Evolutionary conservation across 371 early-diverging fungal genomes (phyloP).

Genomic region (Actinomortierella wolfii): DNA sequence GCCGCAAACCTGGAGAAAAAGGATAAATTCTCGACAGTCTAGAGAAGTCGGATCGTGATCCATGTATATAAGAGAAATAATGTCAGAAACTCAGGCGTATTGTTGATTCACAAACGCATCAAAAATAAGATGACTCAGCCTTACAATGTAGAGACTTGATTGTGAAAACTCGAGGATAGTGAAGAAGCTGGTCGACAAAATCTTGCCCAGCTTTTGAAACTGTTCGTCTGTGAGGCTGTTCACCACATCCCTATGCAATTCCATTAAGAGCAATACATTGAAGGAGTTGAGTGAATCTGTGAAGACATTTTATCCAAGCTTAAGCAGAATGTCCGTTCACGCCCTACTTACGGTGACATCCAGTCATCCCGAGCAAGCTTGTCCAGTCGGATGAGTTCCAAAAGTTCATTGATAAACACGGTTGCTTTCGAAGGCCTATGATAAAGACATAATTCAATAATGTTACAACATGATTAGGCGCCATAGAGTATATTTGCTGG

Average conservation of each 20-base stretch:
- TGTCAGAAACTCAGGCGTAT: no score
- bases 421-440: constrained; percentile 39
- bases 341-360: constrained; percentile 30
- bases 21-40: constrained; percentile 28
- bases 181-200: constrained; percentile 43
- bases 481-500: neutral
- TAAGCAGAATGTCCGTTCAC: neutral
- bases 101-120: no score
- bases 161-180: constrained; percentile 34
- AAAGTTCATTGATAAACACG: constrained; percentile 31
- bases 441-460: neutral
- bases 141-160: constrained; percentile 31
- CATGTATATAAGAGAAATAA: no score
- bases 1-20: constrained; percentile 30
- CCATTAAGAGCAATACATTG: neutral
- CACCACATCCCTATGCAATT: constrained; percentile 8
- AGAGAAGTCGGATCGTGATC: no score
- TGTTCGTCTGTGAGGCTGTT: constrained; percentile 30
- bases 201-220: constrained; percentile 36
- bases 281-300: neutral
- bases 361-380: constrained; percentile 31
- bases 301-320: neutral
- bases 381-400: constrained; percentile 30
- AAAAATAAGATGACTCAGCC: neutral
- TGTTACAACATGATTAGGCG: no score